Base-by-base conservation (phyloP, 129 eudicot genomes). In the Silybum marianum region DNA sequence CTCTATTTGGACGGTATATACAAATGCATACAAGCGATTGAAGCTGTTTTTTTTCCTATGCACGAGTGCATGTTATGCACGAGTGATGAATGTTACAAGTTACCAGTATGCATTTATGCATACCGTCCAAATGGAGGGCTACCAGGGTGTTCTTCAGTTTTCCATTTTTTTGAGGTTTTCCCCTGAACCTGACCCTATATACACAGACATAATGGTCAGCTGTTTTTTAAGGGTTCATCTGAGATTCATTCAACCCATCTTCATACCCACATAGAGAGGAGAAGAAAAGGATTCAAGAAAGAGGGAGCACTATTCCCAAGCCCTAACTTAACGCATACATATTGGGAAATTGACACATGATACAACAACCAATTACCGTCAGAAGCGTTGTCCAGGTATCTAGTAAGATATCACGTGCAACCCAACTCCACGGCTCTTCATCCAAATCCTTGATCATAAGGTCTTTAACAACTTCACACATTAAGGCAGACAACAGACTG, bases 391-490 rank as follows among this genome's bases (percentile, higher is more conserved):
- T 90, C 99, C 99, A 96, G 46, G 98, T 86, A 86, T 96, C 99
- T 73, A 96, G 90, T 84, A 96, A 88, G 66, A 93, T 93, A 84
- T 96, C 99, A 34, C 99, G 97, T 79, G 99, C 99, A 71, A 93
- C 95, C 97, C 98, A 91, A 84, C 98, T 96, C 98, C 99, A 96
- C 51, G 92, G 88, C 86, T 96, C 99, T 81, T 96, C 99, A 13
- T 93, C 99, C 46, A 88, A 78, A 68, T 38, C 77, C 67, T 84
- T 91, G 74, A 79, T 88, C 92, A 88, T 91, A 73, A 93, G 95
- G 77, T 84, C 92, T 89, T 93, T 96, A 19, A 92, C 42, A 79
- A 84, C 97, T 93, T 96, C 99, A 85, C 89, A 77, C 97, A 89
- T 96, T 87, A 96, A 84, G 83, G 92, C 84, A 81, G 98, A 91